Conservation (phyloP, 805 yeast species). For the Danielia oregonensis region DNA sequence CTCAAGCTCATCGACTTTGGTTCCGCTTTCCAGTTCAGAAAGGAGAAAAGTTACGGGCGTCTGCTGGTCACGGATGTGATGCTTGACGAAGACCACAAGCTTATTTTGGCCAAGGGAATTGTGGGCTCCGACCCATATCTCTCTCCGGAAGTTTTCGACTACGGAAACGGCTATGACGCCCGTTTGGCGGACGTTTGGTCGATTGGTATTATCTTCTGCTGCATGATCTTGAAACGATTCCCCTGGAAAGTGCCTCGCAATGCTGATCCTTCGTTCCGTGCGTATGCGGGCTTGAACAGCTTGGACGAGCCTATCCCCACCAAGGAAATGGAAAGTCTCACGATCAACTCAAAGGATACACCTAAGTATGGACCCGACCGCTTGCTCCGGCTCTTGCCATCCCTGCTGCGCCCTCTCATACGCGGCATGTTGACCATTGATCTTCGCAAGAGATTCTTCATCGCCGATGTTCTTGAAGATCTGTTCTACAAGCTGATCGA, state of each 20-base stretch:
- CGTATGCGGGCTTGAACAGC: conserved; percentile 39
- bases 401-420: conserved; percentile 57
- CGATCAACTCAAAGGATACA: conserved; percentile 6
- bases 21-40: conserved; percentile 78
- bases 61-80: conserved; percentile 10
- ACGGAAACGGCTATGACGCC: conserved; percentile 64
- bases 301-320: conserved; percentile 9
- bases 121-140: conserved; percentile 96
- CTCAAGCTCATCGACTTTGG: conserved; percentile 92
- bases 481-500: conserved; percentile 58
- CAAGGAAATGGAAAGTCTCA: conserved; percentile 9
- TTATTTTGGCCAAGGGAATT: conserved; percentile 68
- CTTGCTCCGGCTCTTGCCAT: conserved; percentile 67
- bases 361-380: conserved; percentile 61
- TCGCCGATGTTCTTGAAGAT: conserved; percentile 54
- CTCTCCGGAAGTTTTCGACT: conserved; percentile 81
- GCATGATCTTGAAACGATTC: conserved; percentile 81
- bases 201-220: conserved; percentile 84
- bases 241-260: conserved; percentile 95
- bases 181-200: conserved; percentile 92
- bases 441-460: conserved; percentile 53
- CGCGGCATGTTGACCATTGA: conserved; percentile 61
- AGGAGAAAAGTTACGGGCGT: conserved; percentile 30
- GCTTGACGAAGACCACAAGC: conserved; percentile 46
- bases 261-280: conserved; percentile 68